These are phyloP conservation scores for Yueomyces sp. DNA, from an alignment of 805 yeast genomes.

Conservation along the genomic window DNA sequence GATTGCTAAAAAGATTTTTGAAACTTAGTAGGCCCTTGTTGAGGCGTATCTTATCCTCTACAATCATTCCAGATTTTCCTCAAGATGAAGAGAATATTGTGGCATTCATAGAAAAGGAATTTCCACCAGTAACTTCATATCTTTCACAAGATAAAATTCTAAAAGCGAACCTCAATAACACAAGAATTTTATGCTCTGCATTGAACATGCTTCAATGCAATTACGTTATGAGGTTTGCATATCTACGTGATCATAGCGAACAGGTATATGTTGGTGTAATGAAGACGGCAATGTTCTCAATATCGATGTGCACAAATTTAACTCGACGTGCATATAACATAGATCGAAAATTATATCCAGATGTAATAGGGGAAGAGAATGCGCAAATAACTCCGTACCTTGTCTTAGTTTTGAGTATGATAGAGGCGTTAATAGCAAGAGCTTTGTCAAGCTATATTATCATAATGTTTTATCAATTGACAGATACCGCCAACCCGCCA, in stretches of 20 bases:
- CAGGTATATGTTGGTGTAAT: conserved; percentile 4
- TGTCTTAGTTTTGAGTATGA: conserved; percentile 3
- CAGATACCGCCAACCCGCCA: not conserved
- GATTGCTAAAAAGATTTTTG: conserved; percentile 7
- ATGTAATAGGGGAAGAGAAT: conserved; percentile 1
- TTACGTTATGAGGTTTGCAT: conserved; percentile 6
- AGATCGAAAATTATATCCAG: conserved; percentile 11
- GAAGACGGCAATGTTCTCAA: conserved; percentile 7
- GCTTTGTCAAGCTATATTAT: not conserved
- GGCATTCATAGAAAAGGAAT: conserved; percentile 6
- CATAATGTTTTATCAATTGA: not conserved
- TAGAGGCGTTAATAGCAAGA: conserved; percentile 3
- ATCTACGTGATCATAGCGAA: conserved; percentile 4
- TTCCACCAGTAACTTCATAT: conserved; percentile 5
- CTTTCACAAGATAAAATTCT: conserved; percentile 3
- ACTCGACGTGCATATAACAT: conserved; percentile 4
- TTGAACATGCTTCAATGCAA: not conserved
- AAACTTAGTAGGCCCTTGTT: conserved; percentile 11
- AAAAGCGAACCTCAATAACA: not conserved
- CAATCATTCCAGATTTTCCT: conserved; percentile 5
- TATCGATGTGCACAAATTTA: conserved; percentile 7
- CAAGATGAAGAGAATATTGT: not conserved
- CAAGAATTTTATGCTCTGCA: not conserved
- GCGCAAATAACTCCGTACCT: conserved; percentile 12
- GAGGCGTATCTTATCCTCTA: conserved; percentile 1